Evolutionary conservation across 805 yeast species (phyloP).

Genomic region (Kluyveromyces wickerhamii): DNA sequence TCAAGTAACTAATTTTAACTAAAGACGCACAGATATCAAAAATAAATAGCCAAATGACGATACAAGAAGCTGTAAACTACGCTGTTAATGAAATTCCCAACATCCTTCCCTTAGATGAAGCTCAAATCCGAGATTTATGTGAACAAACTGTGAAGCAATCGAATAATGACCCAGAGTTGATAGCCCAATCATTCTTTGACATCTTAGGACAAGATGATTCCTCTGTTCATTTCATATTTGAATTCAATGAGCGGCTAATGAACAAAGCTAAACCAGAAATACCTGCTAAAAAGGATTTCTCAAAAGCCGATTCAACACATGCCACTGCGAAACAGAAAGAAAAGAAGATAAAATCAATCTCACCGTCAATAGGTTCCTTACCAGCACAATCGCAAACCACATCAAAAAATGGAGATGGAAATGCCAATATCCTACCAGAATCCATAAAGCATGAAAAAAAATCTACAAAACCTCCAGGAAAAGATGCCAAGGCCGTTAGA

Average conservation of each 20-base stretch:
- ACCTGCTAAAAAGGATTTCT: too few species aligned
- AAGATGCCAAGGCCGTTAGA: conserved; percentile 29
- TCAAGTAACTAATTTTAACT: too few species aligned
- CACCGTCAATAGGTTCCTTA: too few species aligned
- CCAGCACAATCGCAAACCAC: neutral
- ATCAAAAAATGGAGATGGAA: too few species aligned
- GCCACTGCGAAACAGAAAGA: too few species aligned
- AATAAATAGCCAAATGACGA: conserved; percentile 21
- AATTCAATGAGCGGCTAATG: conserved; percentile 20
- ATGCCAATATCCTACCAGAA: too few species aligned
- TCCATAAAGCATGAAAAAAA: too few species aligned
- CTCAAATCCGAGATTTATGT: conserved; percentile 21
- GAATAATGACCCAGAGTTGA: conserved; percentile 15
- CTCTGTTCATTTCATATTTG: conserved; percentile 25
- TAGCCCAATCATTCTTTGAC: conserved; percentile 25
- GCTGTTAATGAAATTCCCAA: conserved; percentile 23
- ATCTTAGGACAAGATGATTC: conserved; percentile 27
- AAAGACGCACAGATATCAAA: neutral
- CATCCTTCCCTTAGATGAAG: conserved; percentile 26
- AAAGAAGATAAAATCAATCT: too few species aligned
- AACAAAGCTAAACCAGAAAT: too few species aligned
- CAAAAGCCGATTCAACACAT: too few species aligned
- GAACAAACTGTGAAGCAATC: conserved; percentile 20
- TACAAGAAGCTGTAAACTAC: conserved; percentile 21
- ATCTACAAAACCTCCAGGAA: conserved; percentile 3